A percentile compares a stretch with the other conserved stretches of the same genome.
phyloP scores from a whole-genome alignment of 176 grass and related monocot genomes.

The Avena atlantica region DNA sequence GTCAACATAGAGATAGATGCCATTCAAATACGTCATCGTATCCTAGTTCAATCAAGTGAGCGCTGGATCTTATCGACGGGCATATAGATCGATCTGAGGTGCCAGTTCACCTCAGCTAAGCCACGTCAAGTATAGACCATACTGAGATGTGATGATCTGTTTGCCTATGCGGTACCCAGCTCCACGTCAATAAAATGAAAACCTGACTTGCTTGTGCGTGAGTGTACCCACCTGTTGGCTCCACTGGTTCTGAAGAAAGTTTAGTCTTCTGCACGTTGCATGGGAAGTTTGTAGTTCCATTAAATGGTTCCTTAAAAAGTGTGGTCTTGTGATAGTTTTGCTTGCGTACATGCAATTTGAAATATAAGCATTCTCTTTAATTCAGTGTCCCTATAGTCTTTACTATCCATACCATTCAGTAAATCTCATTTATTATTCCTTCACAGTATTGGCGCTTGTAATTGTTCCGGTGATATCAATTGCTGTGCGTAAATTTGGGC shows the following conservation, averaged over 20 bases:
- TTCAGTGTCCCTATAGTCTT: background rate
- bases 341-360: background rate
- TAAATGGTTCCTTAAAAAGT: background rate
- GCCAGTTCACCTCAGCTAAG: background rate
- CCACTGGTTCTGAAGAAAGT: background rate
- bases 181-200: background rate
- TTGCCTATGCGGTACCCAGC: background rate
- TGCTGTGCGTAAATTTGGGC: slow-evolving; percentile 79
- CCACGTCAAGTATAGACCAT: background rate
- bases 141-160: slow-evolving; percentile 6
- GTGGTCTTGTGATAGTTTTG: background rate
- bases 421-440: slow-evolving; percentile 42
- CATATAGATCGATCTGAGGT: background rate
- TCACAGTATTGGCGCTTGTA: slow-evolving; percentile 79
- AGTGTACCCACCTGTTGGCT: background rate
- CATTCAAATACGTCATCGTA: background rate
- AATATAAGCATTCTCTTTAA: background rate
- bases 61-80: background rate
- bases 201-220: background rate
- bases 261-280: background rate
- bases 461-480: slow-evolving; percentile 86
- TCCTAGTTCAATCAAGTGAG: background rate
- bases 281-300: background rate
- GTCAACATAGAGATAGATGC: background rate
- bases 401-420: background rate